Evolutionary conservation across 257 asterid species (phyloP), one percentile per base, ranked within the genome.

Genomic region (Verbascum thapsus): DNA sequence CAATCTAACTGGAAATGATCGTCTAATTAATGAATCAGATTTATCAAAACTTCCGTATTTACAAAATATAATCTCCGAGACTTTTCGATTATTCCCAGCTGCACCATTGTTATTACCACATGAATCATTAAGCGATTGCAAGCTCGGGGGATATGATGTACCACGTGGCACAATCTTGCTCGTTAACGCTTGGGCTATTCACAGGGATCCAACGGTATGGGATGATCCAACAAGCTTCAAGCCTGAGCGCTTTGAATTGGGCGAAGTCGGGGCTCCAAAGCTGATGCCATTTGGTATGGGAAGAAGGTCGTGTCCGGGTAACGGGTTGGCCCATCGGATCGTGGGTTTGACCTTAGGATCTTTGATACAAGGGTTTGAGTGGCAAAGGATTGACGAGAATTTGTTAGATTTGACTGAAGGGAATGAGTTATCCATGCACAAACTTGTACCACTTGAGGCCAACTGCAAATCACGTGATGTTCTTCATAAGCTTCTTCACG

Each of bases 401-500:
- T 10, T 37, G 38, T 38, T 50, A 3, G 66, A 64, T 48, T 39
- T 71, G 7, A 32, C 15, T 6, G 76, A 63, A 41, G 66, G 66
- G 16, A 19, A 10, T 10, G 66, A 66, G 13, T 13, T 61, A 19
- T 45, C 76, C 7, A 65, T 64, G 73, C 78, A 69, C n/a, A 79
- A 71, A 72, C 76, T 57, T 13, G 52, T 57, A 38, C 80, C 80
- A 43, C 39, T 78, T 17, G 74, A 62, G 41, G 83, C 76, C 2
- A 35, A 9, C 47, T 73, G 68, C 72, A 73, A 67, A 58, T 54
- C 79, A 0, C 68, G 80, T 2, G 17, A 49, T 23, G 52, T 64
- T 2, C 22, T 19, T 42, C 30, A 44, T 15, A 54, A 49, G 6
- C 53, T 57, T 41, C 34, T 75, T n/a, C 15, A 37, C 11, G 32